Percentiles rank a stretch among this genome's conserved stretches.
Conservation (phyloP, 352 stramenopile species). For the Pythium biforme region DNA sequence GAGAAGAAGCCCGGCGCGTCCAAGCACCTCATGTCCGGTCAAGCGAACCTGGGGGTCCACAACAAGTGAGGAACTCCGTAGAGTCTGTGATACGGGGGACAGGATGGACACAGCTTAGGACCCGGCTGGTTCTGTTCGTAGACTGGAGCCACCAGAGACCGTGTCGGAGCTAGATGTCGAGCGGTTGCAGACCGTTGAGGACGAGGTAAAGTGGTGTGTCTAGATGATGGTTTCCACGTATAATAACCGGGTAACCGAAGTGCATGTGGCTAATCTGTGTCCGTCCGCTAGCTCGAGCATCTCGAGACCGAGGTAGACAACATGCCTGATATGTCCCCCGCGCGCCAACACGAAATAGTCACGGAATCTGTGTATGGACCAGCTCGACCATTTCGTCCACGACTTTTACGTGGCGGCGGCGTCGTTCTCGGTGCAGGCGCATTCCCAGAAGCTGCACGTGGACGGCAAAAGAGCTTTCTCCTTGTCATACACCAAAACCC, state of each 20-base stretch:
- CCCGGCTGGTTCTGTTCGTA: background rate
- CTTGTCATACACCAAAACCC: too few relatives aligned
- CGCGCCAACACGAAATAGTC: too few relatives aligned
- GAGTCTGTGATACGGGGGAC: too few relatives aligned
- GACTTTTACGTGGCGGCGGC: constrained; percentile 63
- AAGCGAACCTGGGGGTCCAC: constrained; percentile 7
- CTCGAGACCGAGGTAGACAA: constrained; percentile 36
- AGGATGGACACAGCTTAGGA: too few relatives aligned
- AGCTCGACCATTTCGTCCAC: constrained; percentile 61
- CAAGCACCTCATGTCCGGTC: constrained; percentile 38
- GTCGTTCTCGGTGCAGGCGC: constrained; percentile 40
- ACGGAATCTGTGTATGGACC: background rate
- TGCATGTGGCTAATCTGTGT: background rate
- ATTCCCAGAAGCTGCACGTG: constrained; percentile 43
- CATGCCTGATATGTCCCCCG: too few relatives aligned
- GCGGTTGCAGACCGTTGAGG: constrained; percentile 19
- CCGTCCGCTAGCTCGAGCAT: constrained; percentile 8
- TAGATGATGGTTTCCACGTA: background rate
- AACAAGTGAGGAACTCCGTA: constrained; percentile 3
- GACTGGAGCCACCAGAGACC: constrained; percentile 15
- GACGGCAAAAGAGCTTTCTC: background rate
- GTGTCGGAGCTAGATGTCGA: constrained; percentile 18
- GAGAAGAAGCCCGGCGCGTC: constrained; percentile 47
- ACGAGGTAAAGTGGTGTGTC: too few relatives aligned
- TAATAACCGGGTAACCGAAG: background rate